Base-by-base conservation (phyloP, 2,329 filamentous ascomycete species). In the Lachnellula cervina region DNA sequence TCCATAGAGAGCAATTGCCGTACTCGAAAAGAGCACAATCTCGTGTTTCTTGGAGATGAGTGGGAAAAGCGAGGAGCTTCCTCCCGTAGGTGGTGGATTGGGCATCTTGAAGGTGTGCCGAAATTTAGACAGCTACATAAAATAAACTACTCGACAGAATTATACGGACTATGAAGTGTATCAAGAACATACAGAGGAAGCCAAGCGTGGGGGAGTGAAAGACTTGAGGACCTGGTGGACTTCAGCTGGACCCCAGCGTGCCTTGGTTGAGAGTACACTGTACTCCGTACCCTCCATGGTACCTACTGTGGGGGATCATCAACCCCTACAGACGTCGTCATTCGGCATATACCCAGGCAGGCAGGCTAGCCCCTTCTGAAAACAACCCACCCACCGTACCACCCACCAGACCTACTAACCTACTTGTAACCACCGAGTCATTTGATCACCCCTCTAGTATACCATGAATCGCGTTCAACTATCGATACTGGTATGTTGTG, bases 1-100 rank as follows among this genome's bases (percentile, higher is more conserved):
- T 61, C 89, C 89, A 69, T 94, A 94, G n/a, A 94, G 76, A 67
- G 69, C 70, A 51, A 75, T 74, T 47, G 72, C 71, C 11, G 71
- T 70, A 44, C 70, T 72, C 19, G 69, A 73, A 62, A 74, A 74
- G 7, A 69, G 51, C 16, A 73, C 66, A 46, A 73, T 70, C 59
- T 71, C 66, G 54, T 63, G 57, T 57, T 71, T 69, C 61, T 71
- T 71, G 3, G 70, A 67, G 34, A 69, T 49, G 2, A 65, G 45
- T 2, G 66, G 66, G 19, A 65, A 62, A 11, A 62, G 11, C 16
- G 64, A 62, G 51, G 61, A 56, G 23, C 32, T 25, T 17, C 56
- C 61, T 52, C 59, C 62, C 34, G 55, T 60, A 11, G 68, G 63
- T 11, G 64, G 65, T 32, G 68, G 64, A 49, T 69, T 71, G 13